These are phyloP conservation scores for Serendipita sp. DNA, from an alignment of 768 basidiomycete genomes.

Conservation along the genomic window DNA sequence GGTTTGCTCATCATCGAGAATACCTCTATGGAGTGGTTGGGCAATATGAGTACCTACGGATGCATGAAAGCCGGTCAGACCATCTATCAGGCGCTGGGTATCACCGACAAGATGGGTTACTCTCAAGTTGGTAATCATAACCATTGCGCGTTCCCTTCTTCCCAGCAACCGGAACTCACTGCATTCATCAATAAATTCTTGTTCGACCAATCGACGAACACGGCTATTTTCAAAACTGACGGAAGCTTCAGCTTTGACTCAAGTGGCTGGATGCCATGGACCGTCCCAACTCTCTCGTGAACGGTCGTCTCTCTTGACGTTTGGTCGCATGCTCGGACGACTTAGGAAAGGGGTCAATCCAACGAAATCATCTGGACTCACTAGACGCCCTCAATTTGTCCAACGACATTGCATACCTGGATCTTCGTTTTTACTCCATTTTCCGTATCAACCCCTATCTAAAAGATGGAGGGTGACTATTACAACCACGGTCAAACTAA, in stretches of 20 bases:
- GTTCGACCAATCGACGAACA: conserved; percentile 31
- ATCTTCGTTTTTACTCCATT: too few species aligned
- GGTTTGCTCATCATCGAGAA: conserved; percentile 38
- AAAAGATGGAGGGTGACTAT: too few species aligned
- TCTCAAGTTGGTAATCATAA: conserved; percentile 36
- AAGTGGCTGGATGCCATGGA: conserved; percentile 34
- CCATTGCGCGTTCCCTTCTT: conserved; percentile 39
- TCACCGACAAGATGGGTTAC: conserved; percentile 32
- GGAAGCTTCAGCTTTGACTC: conserved; percentile 24
- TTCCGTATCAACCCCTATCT: too few species aligned
- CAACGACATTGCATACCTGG: too few species aligned
- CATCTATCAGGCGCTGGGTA: conserved; percentile 35
- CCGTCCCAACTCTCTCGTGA: conserved; percentile 26
- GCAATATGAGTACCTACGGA: conserved; percentile 33
- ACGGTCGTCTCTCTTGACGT: neutral
- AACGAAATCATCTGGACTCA: too few species aligned
- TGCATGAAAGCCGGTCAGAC: conserved; percentile 35
- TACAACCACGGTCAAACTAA: too few species aligned
- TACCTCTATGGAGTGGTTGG: conserved; percentile 39
- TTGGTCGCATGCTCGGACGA: too few species aligned
- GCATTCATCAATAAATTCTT: conserved; percentile 44
- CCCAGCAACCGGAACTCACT: conserved; percentile 28
- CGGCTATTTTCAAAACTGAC: conserved; percentile 18
- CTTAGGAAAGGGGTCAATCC: too few species aligned
- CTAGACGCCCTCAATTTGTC: too few species aligned